Evolutionary conservation across 768 basidiomycete genomes (phyloP), one percentile per base, ranked within the genome.

Genomic region (Tylopilus felleus): DNA sequence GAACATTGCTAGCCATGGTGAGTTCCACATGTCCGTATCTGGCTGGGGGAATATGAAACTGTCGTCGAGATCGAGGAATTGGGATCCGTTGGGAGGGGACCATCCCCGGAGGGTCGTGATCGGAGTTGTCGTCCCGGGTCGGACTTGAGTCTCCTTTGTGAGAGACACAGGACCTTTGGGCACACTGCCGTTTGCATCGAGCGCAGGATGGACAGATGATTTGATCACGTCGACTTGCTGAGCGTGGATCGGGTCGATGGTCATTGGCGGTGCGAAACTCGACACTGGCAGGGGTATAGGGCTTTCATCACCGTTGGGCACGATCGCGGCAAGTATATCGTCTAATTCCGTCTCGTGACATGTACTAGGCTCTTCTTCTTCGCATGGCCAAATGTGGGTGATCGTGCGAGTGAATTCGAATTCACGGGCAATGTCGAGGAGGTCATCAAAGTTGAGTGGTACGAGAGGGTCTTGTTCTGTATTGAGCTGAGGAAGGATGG

Each of bases 371-470:
- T 60, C 64, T 25, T 53, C 55, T 25, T 53, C 55, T 27, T 66
- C 59, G 47, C 47, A 52, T 36, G 61, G 57, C 57, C 61, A 58
- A 47, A 63, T 25, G 36, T 64, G 59, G 17, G 59, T 49, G 55
- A 66, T 61, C 22, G 59, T 55, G 50, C 36, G 57, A 23, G 65
- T 52, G 54, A 65, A 67, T 49, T 69, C 67, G 52, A 62, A 69
- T 33, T 66, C 66, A 41, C 42, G 60, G 1, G 67, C 67, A 16
- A 67, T 66, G 25, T 69, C 67, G 55, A 67, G 67, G 49, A 67
- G 51, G 42, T 62, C 65, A 19, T 67, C 62, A 48, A 67, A 66
- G 52, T 48, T 44, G 48, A 68, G 63, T 5, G 49, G 51, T 13
- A 40, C 33, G 19, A 47, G 31, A 22, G 55, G 45, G 22, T 55